A percentile compares a stretch with the other conserved stretches of the same genome.
phyloP scores from a whole-genome alignment of 805 yeast species.

The Wickerhamomyces silvicola region DNA sequence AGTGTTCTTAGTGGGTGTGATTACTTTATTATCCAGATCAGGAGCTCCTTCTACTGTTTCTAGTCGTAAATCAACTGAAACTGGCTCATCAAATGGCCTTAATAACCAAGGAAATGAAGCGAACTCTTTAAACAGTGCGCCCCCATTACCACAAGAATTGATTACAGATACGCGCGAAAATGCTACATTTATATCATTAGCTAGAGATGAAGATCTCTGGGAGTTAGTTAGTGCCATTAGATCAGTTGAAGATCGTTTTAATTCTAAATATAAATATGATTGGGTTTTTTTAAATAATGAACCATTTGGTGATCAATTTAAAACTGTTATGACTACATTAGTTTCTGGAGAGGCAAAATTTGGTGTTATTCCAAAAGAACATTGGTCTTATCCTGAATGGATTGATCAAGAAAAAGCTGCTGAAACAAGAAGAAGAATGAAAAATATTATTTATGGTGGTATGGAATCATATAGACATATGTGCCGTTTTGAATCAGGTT shows the following conservation, averaged over 20 bases:
- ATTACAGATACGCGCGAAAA: conserved; percentile 36
- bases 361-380: conserved; percentile 75
- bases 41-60: background rate
- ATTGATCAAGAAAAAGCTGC: conserved; percentile 69
- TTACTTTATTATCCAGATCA: conserved; percentile 12
- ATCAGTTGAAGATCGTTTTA: conserved; percentile 85
- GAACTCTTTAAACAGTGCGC: background rate
- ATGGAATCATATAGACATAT: conserved; percentile 74
- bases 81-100: no score
- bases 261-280: conserved; percentile 73
- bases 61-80: background rate
- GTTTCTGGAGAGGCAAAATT: conserved; percentile 73
- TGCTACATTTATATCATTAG: conserved; percentile 78
- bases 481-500: conserved; percentile 91
- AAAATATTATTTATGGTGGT: conserved; percentile 55
- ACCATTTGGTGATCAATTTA: conserved; percentile 77
- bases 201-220: conserved; percentile 68
- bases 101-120: no score
- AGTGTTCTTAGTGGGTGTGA: conserved; percentile 12
- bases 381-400: conserved; percentile 85
- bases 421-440: conserved; percentile 46
- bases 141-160: background rate
- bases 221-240: conserved; percentile 59
- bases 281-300: conserved; percentile 95
- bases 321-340: conserved; percentile 53